These are phyloP conservation scores for Glaciozyma martinii DNA, from an alignment of 768 basidiomycete genomes.

Conservation along the genomic window DNA sequence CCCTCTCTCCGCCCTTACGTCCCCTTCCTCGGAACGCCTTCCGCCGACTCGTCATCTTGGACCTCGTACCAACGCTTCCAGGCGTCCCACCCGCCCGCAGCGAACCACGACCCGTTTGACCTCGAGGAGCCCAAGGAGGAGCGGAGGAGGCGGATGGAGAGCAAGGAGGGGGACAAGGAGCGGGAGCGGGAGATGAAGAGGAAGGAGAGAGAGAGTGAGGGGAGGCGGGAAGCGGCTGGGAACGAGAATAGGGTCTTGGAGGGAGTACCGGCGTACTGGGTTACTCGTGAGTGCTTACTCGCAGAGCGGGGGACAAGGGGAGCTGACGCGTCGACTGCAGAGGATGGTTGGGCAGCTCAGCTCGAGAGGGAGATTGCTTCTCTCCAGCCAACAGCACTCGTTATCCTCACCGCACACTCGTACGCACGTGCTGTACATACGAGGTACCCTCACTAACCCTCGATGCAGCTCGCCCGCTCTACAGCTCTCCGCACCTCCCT, in stretches of 20 bases:
- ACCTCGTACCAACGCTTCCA: constrained; percentile 17
- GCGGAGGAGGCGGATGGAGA: constrained; percentile 18
- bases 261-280: constrained; percentile 17
- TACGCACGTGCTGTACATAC: no score
- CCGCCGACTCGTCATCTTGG: constrained; percentile 7
- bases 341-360: no score
- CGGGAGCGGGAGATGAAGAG: constrained; percentile 25
- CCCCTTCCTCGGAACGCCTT: constrained; percentile 17
- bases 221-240: constrained; percentile 13
- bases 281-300: no score
- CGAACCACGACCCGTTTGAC: constrained; percentile 3
- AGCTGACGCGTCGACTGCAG: no score
- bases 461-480: no score
- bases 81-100: not conserved
- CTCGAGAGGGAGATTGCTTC: no score
- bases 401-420: no score
- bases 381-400: no score
- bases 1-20: constrained; percentile 6
- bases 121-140: constrained; percentile 17
- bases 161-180: constrained; percentile 24
- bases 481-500: no score
- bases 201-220: constrained; percentile 17
- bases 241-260: constrained; percentile 12
- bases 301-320: no score
- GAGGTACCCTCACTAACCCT: no score